These are phyloP conservation scores for Sclerotinia borealis DNA, from an alignment of 2,329 filamentous ascomycete genomes.

Conservation along the genomic window DNA sequence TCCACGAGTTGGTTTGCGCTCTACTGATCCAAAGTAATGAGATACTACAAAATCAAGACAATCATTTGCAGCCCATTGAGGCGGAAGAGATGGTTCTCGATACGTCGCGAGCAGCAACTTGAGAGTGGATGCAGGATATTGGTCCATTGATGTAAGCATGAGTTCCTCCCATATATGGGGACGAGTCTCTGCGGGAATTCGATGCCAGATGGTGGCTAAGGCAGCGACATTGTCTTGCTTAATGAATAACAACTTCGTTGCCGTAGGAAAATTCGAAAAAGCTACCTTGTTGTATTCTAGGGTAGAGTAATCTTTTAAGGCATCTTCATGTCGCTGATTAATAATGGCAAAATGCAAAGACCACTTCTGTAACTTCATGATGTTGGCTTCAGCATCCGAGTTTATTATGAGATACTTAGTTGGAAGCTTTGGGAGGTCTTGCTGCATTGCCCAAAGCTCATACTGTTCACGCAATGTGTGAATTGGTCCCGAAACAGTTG, in stretches of 20 bases:
- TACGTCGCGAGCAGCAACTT: conserved; percentile 11
- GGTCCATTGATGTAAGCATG: conserved; percentile 8
- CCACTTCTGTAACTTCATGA: conserved; percentile 2
- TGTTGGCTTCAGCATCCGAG: not conserved
- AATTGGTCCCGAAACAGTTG: not conserved
- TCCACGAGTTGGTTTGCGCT: not conserved
- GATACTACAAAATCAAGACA: conserved; percentile 9
- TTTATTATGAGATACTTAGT: conserved; percentile 2
- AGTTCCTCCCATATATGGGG: conserved; percentile 10
- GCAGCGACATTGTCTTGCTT: conserved; percentile 9
- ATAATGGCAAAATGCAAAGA: conserved; percentile 3
- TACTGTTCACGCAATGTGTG: not conserved
- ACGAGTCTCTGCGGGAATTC: conserved; percentile 7
- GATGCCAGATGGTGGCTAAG: conserved; percentile 3
- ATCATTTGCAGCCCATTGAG: conserved; percentile 10
- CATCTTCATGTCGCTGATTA: conserved; percentile 4
- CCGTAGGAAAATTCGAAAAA: not conserved
- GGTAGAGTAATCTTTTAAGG: not conserved
- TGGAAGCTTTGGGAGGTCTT: not conserved
- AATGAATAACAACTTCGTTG: conserved; percentile 4
- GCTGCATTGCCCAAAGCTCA: not conserved
- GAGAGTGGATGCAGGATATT: conserved; percentile 9
- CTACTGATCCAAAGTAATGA: conserved; percentile 7
- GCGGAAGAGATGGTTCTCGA: conserved; percentile 3
- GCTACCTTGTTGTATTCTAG: not conserved